A percentile compares a stretch with the other conserved stretches of the same genome.
phyloP scores from a whole-genome alignment of 352 stramenopile species.

The Phytopythium ostracodes region DNA sequence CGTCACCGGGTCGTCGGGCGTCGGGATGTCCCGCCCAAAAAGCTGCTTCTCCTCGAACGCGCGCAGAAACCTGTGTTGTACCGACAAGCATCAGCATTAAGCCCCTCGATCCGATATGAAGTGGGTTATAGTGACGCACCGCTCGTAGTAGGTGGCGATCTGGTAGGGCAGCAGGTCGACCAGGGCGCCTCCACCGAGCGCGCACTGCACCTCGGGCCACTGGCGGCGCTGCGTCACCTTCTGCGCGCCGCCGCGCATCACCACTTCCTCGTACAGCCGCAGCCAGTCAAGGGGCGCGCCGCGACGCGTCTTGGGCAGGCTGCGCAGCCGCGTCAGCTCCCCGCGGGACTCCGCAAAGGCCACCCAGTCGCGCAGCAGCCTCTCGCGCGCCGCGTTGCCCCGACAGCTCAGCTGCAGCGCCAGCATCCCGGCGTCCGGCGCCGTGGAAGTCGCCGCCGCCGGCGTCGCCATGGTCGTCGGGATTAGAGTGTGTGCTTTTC shows the following conservation, averaged over 20 bases:
- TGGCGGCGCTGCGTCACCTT: slow-evolving; percentile 45
- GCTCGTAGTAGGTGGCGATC: slow-evolving; percentile 57
- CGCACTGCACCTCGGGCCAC: slow-evolving; percentile 36
- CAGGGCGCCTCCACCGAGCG: slow-evolving; percentile 40
- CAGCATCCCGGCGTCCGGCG: slow-evolving; percentile 24
- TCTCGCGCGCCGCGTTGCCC: slow-evolving; percentile 54
- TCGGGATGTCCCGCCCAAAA: slow-evolving; percentile 52
- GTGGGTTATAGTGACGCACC: slow-evolving; percentile 9
- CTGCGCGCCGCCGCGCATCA: slow-evolving; percentile 51
- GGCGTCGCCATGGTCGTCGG: neutral
- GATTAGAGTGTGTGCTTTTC: neutral
- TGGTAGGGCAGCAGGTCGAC: slow-evolving; percentile 65
- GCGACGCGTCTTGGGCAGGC: slow-evolving; percentile 46
- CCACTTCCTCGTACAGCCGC: slow-evolving; percentile 79
- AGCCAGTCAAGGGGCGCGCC: slow-evolving; percentile 67
- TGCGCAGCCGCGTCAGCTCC: slow-evolving; percentile 39
- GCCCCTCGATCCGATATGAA: too few species aligned
- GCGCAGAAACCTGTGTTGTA: slow-evolving; percentile 19
- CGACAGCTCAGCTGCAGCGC: slow-evolving; percentile 68
- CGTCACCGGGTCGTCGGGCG: slow-evolving; percentile 12
- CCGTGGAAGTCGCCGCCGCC: neutral
- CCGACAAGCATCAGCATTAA: neutral
- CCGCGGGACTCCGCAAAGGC: slow-evolving; percentile 45
- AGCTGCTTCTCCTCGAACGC: slow-evolving; percentile 80
- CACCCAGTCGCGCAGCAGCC: slow-evolving; percentile 52